phyloP scores from a whole-genome alignment of 2,329 filamentous ascomycete genomes.

The Epicoccum sorghinum region DNA sequence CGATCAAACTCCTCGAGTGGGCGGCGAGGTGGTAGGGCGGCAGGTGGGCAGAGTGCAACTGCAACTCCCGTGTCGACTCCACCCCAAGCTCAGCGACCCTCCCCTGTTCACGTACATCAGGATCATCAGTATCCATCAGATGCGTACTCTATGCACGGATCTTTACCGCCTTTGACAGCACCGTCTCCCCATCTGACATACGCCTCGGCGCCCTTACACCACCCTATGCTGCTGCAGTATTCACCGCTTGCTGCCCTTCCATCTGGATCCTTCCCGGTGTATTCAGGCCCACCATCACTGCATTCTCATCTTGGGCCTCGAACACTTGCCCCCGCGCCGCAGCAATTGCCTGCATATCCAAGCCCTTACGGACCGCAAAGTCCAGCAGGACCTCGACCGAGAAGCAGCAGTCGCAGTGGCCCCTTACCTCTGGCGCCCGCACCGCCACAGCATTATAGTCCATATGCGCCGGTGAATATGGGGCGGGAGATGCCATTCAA shows the following conservation, averaged over 20 bases:
- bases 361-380: slow-evolving; percentile 40
- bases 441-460: slow-evolving; percentile 34
- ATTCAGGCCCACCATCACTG: slow-evolving; percentile 20
- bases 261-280: slow-evolving; percentile 24
- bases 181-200: slow-evolving; percentile 32
- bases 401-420: slow-evolving; percentile 30
- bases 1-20: slow-evolving; percentile 33
- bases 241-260: slow-evolving; percentile 37
- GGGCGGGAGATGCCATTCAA: slow-evolving; percentile 38
- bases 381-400: slow-evolving; percentile 24
- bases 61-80: slow-evolving; percentile 26
- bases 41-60: slow-evolving; percentile 24
- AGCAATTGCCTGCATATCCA: slow-evolving; percentile 31
- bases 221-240: slow-evolving; percentile 33
- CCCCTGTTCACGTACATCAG: slow-evolving; percentile 23
- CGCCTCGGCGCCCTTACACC: slow-evolving; percentile 26
- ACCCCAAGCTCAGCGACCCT: slow-evolving; percentile 24
- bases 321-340: slow-evolving; percentile 36
- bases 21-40: slow-evolving; percentile 30
- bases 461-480: slow-evolving; percentile 31
- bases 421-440: slow-evolving; percentile 41
- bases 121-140: slow-evolving; percentile 28
- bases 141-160: slow-evolving; percentile 24
- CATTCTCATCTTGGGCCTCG: slow-evolving; percentile 25
- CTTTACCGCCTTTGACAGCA: slow-evolving; percentile 24